Base-by-base conservation (phyloP, 1,284 basidiomycete genomes). In the Heterobasidion annosum region DNA sequence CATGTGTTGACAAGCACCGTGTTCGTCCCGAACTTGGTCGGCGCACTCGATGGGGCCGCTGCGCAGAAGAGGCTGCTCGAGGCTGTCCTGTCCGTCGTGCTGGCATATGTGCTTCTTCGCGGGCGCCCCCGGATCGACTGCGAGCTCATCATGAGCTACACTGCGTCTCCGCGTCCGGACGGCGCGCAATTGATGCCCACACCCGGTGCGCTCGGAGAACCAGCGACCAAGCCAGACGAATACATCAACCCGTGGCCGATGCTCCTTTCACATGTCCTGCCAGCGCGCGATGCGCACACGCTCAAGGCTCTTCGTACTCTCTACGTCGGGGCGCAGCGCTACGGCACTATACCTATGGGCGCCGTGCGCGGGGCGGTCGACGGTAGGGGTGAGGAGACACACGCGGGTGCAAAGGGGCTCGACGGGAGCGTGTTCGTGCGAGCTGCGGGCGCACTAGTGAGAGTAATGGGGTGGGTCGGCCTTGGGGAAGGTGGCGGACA, bases 351-450 rank as follows among this genome's bases (percentile, higher is more conserved):
- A 2, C 65, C 70, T 0, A 59, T 72, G 2, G 78, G 77, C 2
- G 64, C 63, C 2, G 70, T 76, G 8, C 69, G 73, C 48, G 82
- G 82, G 3, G 70, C 75, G 1, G 15, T 13, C 16, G 48, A 49
- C 18, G 3, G 13, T 10, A 32, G 18, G 16, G 64, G 64, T 3
- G 55, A 64, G 49, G 75, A 79, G 65, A 75, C 69, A 42, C 70
- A 73, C 55, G 63, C 61, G 34, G 83, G 81, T 2, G 69, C 74
- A 63, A 70, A 56, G 59, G 9, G 13, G 43, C 10, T 84, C 52
- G 85, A 88, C 61, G 85, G 84, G 1, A 78, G 78, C 2, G 57
- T 87, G 9, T 89, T 87, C 60, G 71, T 82, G 1, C 69, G 85
- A 34, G 77, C 79, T 33, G 84, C 84, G 1, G 83, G 83, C 1